Percentiles rank a stretch among this genome's conserved stretches.
Evolutionary conservation across 2,329 filamentous ascomycete species (phyloP).

Genomic region (Diaporthe longicolla): DNA sequence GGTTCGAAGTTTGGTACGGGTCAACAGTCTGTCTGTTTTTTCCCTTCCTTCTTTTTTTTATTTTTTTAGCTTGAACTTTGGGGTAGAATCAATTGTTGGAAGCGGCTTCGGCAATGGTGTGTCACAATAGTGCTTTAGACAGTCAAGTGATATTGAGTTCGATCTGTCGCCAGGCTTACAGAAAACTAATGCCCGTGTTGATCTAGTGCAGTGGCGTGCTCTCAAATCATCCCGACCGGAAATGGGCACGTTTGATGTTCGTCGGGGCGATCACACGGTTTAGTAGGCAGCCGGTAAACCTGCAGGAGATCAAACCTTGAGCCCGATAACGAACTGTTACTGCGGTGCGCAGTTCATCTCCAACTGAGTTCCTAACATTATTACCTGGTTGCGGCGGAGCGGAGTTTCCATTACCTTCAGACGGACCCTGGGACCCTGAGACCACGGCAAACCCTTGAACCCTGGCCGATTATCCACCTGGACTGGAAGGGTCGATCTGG

Average conservation of each 20-base stretch:
- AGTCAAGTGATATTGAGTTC: no score
- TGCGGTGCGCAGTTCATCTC: neutral
- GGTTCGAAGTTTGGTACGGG: neutral
- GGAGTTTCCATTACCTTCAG: constrained; percentile 1
- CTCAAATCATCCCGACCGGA: no score
- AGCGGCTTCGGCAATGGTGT: neutral
- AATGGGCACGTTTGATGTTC: neutral
- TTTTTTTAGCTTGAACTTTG: neutral
- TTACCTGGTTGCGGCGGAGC: neutral
- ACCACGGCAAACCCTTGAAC: neutral
- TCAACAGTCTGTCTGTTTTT: neutral
- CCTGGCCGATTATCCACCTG: neutral
- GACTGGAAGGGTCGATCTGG: constrained; percentile 13
- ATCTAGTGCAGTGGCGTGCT: neutral
- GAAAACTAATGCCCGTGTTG: neutral
- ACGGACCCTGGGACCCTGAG: neutral
- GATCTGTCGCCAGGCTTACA: no score
- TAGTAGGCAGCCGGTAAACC: neutral
- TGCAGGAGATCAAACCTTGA: constrained; percentile 8
- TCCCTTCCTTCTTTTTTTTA: neutral
- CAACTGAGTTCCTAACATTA: neutral
- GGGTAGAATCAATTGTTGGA: constrained; percentile 10
- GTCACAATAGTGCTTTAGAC: neutral
- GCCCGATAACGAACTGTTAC: no score
- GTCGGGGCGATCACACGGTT: neutral